Base-by-base conservation (phyloP, 1,284 basidiomycete species). In the Puccinia coronata region DNA sequence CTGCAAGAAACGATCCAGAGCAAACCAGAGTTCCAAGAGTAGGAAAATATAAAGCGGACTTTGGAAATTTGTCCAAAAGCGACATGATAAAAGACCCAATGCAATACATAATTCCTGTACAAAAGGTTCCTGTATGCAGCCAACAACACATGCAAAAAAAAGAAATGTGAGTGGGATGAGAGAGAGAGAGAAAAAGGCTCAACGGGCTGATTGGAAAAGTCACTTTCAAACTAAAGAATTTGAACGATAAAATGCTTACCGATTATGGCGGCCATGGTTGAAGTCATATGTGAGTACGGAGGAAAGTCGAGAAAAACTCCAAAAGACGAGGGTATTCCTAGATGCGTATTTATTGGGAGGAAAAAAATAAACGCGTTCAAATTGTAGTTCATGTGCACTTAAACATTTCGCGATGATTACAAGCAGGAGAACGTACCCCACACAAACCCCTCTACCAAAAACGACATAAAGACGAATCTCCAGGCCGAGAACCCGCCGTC, bases 271-370 rank as follows among this genome's bases (percentile, higher is more conserved):
- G 75, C 75, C 28, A 77, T 59, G 28, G 75, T 49, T 25, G 59
- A 43, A 25, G 28, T 67, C 75, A 77, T 77, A 20, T 77, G 28
- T 12, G 63, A 67, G 47, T 77, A 77, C 9, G 75, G 75, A 36
- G n/a, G 47, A 23, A 51, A 77, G 63, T 77, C 63, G 5, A 77
- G 43, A 55, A 77, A 77, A 25, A 77, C 75, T 28, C 75, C 75
- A 77, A 77, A 77, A 14, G 75, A 77, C 47, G 53, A 28, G 2
- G 75, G 75, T 41, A 63, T 47, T 43, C 61, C 75, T 77, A 53
- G n/a, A n/a, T n/a, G n/a, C 23, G 12, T 25, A 76, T 28, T 20
- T 14, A 31, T 4, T 5, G 31, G 25, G 41, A 39, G 34, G 12
- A 34, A 49, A 23, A 47, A 31, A 0, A 39, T 31, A 65, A 6